Evolutionary conservation across 805 yeast genomes (phyloP).

Genomic region (Candida insectorum): DNA sequence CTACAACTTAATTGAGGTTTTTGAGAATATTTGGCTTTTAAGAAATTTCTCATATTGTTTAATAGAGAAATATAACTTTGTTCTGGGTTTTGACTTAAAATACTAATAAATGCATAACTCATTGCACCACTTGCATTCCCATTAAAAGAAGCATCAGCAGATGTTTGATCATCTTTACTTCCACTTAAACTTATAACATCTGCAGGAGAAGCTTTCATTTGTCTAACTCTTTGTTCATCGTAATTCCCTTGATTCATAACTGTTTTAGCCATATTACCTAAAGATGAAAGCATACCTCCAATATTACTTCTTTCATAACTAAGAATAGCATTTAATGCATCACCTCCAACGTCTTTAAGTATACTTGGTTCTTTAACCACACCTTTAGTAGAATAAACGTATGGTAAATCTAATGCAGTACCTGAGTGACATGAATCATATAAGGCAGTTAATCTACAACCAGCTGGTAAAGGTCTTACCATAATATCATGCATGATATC

Average conservation of each 20-base stretch:
- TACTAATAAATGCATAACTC: slow-evolving; percentile 36
- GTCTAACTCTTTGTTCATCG: slow-evolving; percentile 22
- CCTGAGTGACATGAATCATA: slow-evolving; percentile 41
- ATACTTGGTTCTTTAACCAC: slow-evolving; percentile 36
- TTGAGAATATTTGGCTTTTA: slow-evolving; percentile 31
- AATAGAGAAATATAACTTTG: slow-evolving; percentile 34
- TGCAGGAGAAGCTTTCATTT: slow-evolving; percentile 33
- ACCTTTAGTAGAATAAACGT: slow-evolving; percentile 39
- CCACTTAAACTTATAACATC: slow-evolving; percentile 36
- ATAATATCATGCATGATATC: slow-evolving; percentile 39
- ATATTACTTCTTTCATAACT: slow-evolving; percentile 33
- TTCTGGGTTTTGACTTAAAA: slow-evolving; percentile 23
- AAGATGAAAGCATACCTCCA: slow-evolving; percentile 35
- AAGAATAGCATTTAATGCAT: slow-evolving; percentile 29
- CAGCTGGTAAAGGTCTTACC: slow-evolving; percentile 34
- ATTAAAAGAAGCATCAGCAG: slow-evolving; percentile 35
- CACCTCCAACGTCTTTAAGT: slow-evolving; percentile 34
- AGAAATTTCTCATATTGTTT: slow-evolving; percentile 33
- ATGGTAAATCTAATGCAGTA: slow-evolving; percentile 38
- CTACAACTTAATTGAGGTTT: slow-evolving; percentile 39
- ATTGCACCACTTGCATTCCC: slow-evolving; percentile 39
- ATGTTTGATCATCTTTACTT: slow-evolving; percentile 39
- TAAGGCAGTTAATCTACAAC: slow-evolving; percentile 36
- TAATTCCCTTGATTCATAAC: slow-evolving; percentile 13
- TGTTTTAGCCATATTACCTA: slow-evolving; percentile 32